Evolutionary conservation across 805 yeast species (phyloP).

Genomic region (Priceomyces haplophilus): DNA sequence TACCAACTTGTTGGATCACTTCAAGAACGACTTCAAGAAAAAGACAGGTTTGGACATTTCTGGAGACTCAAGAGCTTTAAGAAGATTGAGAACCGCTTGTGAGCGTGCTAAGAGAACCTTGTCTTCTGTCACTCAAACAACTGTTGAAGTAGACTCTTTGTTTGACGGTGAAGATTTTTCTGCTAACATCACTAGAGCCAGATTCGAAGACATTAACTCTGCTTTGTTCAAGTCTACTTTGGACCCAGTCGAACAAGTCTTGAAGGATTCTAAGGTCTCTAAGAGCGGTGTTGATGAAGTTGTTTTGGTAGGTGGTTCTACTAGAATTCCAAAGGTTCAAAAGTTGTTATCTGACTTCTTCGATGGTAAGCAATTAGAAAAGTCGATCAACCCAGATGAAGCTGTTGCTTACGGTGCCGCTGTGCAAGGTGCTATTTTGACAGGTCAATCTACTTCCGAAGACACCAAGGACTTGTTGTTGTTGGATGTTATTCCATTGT

Average conservation of each 20-base stretch:
- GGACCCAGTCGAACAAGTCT: constrained; percentile 50
- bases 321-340: constrained; percentile 52
- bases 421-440: constrained; percentile 50
- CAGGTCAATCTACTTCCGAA: constrained; percentile 48
- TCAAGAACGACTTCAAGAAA: constrained; percentile 46
- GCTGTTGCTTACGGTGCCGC: constrained; percentile 54
- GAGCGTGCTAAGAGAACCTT: constrained; percentile 52
- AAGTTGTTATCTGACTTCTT: constrained; percentile 49
- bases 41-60: constrained; percentile 47
- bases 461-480: constrained; percentile 50
- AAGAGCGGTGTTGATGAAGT: constrained; percentile 45
- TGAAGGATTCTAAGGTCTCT: constrained; percentile 44
- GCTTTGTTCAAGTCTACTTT: constrained; percentile 49
- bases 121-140: constrained; percentile 49
- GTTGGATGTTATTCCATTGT: constrained; percentile 50
- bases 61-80: constrained; percentile 46
- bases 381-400: constrained; percentile 50
- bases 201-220: constrained; percentile 49
- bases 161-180: constrained; percentile 50
- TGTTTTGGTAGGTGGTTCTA: constrained; percentile 51
- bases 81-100: constrained; percentile 52
- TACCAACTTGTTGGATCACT: constrained; percentile 48
- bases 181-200: constrained; percentile 49
- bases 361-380: constrained; percentile 49
- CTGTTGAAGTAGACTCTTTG: constrained; percentile 49